Evolutionary conservation across 768 basidiomycete species (phyloP), one percentile per base, ranked within the genome.

Genomic region (Calocybe gangraenosa): DNA sequence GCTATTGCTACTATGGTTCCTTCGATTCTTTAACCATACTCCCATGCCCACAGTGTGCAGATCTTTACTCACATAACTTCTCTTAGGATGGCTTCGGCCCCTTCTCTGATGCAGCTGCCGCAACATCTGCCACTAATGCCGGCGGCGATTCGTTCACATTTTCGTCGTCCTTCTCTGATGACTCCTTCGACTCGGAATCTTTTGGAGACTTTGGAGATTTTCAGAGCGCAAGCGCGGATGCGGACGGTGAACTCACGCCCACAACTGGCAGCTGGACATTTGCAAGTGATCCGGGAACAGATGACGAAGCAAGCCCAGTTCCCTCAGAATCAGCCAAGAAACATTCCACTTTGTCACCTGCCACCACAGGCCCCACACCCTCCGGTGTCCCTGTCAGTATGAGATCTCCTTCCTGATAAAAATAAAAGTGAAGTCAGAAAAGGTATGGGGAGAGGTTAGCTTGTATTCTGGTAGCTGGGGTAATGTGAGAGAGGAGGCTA

Each of bases 341-440:
- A 46, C 92, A 96, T 49, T 82, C 78, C 48, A 98, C 75, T 21
- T 70, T 74, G 67, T 98, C 93, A 0, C 90, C 91, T 2, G 84
- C 76, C 0, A 59, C 48, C 44, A 97, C 59, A 1, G 83, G 81
- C 15, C 93, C 92, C 3, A 97, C 92, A 14, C 95, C 95, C 0
- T 85, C 77, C 1, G 95, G 95, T 1, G 95, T 98, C 4, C 92
- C 91, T 0, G 92, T 95, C 25, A 96, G 70, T 48, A 96, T 69
- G n/a, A 95, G 68, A 53, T 96, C 93, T 10, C 91, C 91, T 64
- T 93, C 91, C 89, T 94, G 61, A 15, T 25, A 3, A 32, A 3
- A 42, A 28, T 34, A n/a, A 42, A 40, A 10, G 22, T 10, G 11
- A 39, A 19, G 6, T 13, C 9, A 42, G 21, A 17, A 3, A 3